These are phyloP conservation scores for Gossypium longicalyx DNA, from an alignment of 345 rosid species.

Conservation along the genomic window DNA sequence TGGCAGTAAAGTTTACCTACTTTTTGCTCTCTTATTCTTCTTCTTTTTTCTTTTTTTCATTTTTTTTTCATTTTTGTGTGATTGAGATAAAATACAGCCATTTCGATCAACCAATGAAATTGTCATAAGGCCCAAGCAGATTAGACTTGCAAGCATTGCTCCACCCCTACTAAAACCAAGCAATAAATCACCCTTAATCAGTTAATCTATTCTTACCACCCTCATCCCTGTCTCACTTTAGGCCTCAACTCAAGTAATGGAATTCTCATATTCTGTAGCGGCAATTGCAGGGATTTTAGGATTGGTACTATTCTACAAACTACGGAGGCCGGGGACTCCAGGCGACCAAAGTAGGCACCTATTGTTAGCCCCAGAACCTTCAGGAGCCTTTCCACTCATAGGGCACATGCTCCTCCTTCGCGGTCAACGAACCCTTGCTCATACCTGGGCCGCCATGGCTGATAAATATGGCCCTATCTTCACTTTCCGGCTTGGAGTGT, in stretches of 20 bases:
- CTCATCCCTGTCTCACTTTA: neutral
- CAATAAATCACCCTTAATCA: neutral
- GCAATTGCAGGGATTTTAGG: neutral
- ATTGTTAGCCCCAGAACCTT: conserved; percentile 8
- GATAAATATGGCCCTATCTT: neutral
- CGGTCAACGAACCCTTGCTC: neutral
- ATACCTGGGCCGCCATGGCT: too few species aligned
- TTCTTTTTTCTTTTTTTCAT: too few species aligned
- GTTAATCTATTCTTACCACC: too few species aligned
- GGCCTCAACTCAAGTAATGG: neutral
- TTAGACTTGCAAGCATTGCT: neutral
- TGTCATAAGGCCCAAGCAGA: neutral
- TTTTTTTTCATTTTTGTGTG: too few species aligned
- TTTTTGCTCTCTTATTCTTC: too few species aligned
- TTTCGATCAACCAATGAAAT: neutral
- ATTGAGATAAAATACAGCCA: neutral
- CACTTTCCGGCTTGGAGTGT: conserved; percentile 4
- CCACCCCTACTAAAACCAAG: neutral
- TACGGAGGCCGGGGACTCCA: neutral
- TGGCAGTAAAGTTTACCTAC: too few species aligned
- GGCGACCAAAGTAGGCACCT: neutral
- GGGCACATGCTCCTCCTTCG: conserved; percentile 15
- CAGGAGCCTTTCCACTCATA: conserved; percentile 10
- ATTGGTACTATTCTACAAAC: conserved; percentile 5
- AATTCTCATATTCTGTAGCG: neutral